Evolutionary conservation across 495 filamentous ascomycete genomes (phyloP).

Genomic region (Tuber microsphaerosporum): DNA sequence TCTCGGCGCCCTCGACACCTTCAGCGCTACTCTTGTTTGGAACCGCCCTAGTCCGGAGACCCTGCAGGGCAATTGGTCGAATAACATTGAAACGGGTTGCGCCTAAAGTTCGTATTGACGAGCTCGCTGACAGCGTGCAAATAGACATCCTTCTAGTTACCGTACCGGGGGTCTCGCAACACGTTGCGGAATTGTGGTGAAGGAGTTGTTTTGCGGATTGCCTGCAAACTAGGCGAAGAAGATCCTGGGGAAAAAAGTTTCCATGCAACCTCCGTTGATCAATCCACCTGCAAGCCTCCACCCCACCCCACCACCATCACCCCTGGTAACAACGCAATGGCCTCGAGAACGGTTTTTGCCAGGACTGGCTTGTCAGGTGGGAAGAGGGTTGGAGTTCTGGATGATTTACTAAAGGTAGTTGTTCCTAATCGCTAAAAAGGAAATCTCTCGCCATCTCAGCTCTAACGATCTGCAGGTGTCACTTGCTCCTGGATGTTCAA

Average conservation of each 20-base stretch:
- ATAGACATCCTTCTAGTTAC: slow-evolving; percentile 13
- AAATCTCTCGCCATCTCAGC: not conserved
- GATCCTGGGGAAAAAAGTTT: slow-evolving; percentile 31
- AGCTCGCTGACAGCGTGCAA: slow-evolving; percentile 1
- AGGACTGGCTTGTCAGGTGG: slow-evolving; percentile 13
- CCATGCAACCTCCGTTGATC: slow-evolving; percentile 19
- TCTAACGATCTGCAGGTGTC: slow-evolving; percentile 10
- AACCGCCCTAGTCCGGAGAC: slow-evolving; percentile 31
- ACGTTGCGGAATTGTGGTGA: slow-evolving; percentile 4
- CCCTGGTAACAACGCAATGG: slow-evolving; percentile 19
- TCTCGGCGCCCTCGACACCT: slow-evolving; percentile 44
- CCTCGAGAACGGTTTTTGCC: slow-evolving; percentile 17
- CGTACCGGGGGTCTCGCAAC: slow-evolving; percentile 4
- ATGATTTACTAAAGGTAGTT: slow-evolving; percentile 27
- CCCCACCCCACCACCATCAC: not conserved
- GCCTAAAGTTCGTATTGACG: slow-evolving; percentile 38
- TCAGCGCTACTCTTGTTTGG: slow-evolving; percentile 6
- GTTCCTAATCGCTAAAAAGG: not conserved
- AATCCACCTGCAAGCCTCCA: slow-evolving; percentile 12
- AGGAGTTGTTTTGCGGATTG: slow-evolving; percentile 1
- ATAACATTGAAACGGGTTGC: slow-evolving; percentile 41
- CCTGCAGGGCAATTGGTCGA: slow-evolving; percentile 45
- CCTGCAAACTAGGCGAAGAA: slow-evolving; percentile 16
- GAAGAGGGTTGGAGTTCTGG: slow-evolving; percentile 3
- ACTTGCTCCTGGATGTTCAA: slow-evolving; percentile 36